Evolutionary conservation across 2,329 filamentous ascomycete genomes (phyloP).

Genomic region (Ascochyta lentis): DNA sequence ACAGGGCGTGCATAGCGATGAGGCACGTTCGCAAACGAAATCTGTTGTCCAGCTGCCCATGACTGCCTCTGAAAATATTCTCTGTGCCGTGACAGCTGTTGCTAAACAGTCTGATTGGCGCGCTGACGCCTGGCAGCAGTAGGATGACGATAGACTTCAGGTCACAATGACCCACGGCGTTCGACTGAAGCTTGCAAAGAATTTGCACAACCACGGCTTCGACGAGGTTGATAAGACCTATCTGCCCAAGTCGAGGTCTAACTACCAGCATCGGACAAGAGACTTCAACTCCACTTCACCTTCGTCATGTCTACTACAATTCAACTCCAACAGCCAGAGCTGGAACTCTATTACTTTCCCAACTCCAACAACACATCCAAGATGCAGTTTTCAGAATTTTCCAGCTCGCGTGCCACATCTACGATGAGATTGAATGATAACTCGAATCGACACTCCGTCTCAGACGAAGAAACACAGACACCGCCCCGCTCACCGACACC

Average conservation of each 20-base stretch:
- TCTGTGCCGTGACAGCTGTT: background rate
- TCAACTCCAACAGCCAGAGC: conserved; percentile 8
- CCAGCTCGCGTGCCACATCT: conserved; percentile 2
- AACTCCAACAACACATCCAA: conserved; percentile 2
- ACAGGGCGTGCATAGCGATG: conserved; percentile 11
- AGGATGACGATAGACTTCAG: background rate
- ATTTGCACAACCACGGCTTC: background rate
- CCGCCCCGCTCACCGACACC: conserved; percentile 6
- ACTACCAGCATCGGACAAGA: background rate
- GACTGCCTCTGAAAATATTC: background rate
- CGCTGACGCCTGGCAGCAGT: background rate
- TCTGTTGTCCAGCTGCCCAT: background rate
- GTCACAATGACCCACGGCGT: background rate
- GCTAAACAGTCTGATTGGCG: background rate
- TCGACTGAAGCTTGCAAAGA: background rate
- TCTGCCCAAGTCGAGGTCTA: background rate
- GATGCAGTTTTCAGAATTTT: background rate
- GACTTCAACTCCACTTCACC: background rate
- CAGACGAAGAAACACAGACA: conserved; percentile 11
- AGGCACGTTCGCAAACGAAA: background rate
- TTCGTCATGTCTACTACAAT: conserved; percentile 7
- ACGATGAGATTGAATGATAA: conserved; percentile 1
- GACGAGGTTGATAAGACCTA: background rate
- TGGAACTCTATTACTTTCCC: conserved; percentile 10
- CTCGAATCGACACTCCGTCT: background rate